These are phyloP conservation scores for Yamadazyma epiphylla DNA, from an alignment of 1,139 yeast genomes.

Conservation along the genomic window DNA sequence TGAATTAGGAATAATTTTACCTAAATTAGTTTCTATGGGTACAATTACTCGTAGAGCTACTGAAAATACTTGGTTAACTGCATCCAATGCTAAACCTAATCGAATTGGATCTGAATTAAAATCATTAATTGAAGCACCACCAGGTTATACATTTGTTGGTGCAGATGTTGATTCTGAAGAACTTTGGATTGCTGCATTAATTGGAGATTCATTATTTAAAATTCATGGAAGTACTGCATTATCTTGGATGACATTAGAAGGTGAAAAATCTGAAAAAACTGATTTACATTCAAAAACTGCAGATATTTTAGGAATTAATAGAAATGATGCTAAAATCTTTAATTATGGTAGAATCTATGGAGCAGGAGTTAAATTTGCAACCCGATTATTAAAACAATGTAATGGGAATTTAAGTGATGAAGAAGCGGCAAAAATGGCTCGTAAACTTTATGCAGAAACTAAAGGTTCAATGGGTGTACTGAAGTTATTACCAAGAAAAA, in stretches of 20 bases:
- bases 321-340: constrained; percentile 92
- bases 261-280: constrained; percentile 84
- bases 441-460: constrained; percentile 68
- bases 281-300: constrained; percentile 97
- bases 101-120: constrained; percentile 93
- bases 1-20: constrained; percentile 71
- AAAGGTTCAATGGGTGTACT: constrained; percentile 56
- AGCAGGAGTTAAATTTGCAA: constrained; percentile 91
- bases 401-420: constrained; percentile 65
- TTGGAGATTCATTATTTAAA: constrained; percentile 87
- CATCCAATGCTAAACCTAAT: constrained; percentile 83
- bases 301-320: constrained; percentile 76
- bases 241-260: constrained; percentile 99
- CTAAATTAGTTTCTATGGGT: constrained; percentile 88
- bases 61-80: constrained; percentile 96
- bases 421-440: constrained; percentile 69
- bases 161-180: constrained; percentile 99
- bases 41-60: constrained; percentile 95
- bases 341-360: constrained; percentile 98
- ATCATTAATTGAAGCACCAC: constrained; percentile 81
- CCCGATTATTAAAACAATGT: constrained; percentile 75
- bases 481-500: constrained; percentile 25
- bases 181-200: constrained; percentile 93
- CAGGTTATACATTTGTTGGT: constrained; percentile 89
- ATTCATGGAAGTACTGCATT: constrained; percentile 95